Evolutionary conservation across 2,329 filamentous ascomycete species (phyloP).

Genomic region (Hymenoscyphus scutula): DNA sequence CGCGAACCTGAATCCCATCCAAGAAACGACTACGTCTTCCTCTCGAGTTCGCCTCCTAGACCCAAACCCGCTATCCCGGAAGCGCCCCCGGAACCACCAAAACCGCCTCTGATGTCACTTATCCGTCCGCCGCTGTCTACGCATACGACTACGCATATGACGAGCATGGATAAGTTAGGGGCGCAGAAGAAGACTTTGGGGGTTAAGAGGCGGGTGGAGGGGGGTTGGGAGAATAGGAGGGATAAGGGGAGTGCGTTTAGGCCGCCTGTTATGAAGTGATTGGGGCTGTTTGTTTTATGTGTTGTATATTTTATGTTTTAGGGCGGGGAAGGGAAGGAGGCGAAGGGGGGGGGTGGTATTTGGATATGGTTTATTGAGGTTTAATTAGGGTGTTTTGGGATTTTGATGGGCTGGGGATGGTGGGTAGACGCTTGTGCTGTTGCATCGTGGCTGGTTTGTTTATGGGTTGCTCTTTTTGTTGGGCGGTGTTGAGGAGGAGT

Average conservation of each 20-base stretch:
- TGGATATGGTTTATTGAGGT: too few relatives aligned
- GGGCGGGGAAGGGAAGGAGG: too few relatives aligned
- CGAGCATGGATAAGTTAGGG: slow-evolving; percentile 12
- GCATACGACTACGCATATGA: slow-evolving; percentile 30
- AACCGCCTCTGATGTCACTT: slow-evolving; percentile 22
- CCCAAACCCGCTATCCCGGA: slow-evolving; percentile 14
- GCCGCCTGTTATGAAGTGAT: slow-evolving; percentile 22
- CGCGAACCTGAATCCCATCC: slow-evolving; percentile 14
- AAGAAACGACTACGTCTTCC: slow-evolving; percentile 31
- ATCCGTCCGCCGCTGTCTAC: slow-evolving; percentile 28
- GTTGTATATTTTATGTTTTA: too few relatives aligned
- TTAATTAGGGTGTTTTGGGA: too few relatives aligned
- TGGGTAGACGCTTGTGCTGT: too few relatives aligned
- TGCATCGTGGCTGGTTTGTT: too few relatives aligned
- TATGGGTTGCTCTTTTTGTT: too few relatives aligned
- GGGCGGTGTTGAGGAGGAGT: too few relatives aligned
- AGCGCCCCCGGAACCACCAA: slow-evolving; percentile 13
- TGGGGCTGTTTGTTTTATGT: not conserved
- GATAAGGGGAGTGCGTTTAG: slow-evolving; percentile 29
- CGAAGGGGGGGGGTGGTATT: too few relatives aligned
- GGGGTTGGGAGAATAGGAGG: slow-evolving; percentile 41
- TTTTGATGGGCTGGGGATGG: too few relatives aligned
- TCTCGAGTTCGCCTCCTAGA: slow-evolving; percentile 34
- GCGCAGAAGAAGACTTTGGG: slow-evolving; percentile 46
- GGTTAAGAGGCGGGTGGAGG: slow-evolving; percentile 46